Conservation (phyloP, 1,139 yeast species). For the Eremothecium gossypii region DNA sequence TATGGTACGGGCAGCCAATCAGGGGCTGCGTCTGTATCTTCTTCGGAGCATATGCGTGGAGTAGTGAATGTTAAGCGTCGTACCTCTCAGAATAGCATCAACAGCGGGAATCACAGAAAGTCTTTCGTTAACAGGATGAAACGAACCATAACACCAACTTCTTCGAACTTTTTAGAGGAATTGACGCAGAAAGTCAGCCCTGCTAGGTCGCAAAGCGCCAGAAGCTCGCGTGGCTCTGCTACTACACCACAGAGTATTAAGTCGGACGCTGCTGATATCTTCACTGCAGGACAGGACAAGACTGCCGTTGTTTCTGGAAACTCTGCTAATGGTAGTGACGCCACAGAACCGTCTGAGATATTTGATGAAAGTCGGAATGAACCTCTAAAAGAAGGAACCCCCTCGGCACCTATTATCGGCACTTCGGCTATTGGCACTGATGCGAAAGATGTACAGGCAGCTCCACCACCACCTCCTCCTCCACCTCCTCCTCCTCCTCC, state of each 20-base stretch:
- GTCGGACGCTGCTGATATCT: not conserved
- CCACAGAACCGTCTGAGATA: not conserved
- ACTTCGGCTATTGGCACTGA: not conserved
- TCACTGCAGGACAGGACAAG: too few relatives aligned
- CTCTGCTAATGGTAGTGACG: not conserved
- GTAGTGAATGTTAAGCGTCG: conserved; percentile 1
- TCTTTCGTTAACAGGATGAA: conserved; percentile 27
- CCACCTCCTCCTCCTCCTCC: not conserved
- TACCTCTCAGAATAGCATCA: conserved; percentile 4
- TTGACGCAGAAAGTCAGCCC: conserved; percentile 41
- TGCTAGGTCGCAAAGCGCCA: conserved; percentile 2
- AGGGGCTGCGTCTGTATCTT: conserved; percentile 1
- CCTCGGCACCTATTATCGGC: not conserved
- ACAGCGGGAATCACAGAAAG: conserved; percentile 17
- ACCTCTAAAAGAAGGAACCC: not conserved
- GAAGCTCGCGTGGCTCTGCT: not conserved
- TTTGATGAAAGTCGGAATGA: not conserved
- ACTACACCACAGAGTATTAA: not conserved
- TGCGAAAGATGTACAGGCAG: not conserved
- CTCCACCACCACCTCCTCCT: not conserved
- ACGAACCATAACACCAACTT: conserved; percentile 13
- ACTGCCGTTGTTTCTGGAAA: conserved; percentile 1
- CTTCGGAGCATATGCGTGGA: not conserved
- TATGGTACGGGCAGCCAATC: conserved; percentile 23
- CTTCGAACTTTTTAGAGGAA: conserved; percentile 41